phyloP scores from a whole-genome alignment of 352 stramenopile genomes.

The Phytopythium delawarense region DNA sequence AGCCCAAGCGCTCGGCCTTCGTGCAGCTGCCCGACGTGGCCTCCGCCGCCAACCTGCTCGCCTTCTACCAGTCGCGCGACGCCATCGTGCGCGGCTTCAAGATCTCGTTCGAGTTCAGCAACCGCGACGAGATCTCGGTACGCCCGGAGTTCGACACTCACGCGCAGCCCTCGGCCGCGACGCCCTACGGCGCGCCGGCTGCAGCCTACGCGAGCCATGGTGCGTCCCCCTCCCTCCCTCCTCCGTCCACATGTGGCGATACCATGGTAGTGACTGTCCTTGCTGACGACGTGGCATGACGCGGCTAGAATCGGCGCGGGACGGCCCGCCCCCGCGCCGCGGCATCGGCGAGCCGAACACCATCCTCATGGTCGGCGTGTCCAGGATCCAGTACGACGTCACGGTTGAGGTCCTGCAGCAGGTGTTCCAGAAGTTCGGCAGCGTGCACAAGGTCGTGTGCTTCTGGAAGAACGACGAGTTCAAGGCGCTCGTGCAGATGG shows the following conservation, averaged over 20 bases:
- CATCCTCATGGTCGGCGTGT: slow-evolving; percentile 77
- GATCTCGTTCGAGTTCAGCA: slow-evolving; percentile 76
- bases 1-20: slow-evolving; percentile 74
- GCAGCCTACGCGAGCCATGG: slow-evolving; percentile 10
- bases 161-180: background rate
- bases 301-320: slow-evolving; percentile 5
- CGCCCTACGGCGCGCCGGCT: slow-evolving; percentile 11
- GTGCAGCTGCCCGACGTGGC: slow-evolving; percentile 68
- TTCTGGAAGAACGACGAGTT: slow-evolving; percentile 84
- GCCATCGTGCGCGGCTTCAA: slow-evolving; percentile 75
- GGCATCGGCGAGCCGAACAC: slow-evolving; percentile 42
- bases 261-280: background rate
- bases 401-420: slow-evolving; percentile 79
- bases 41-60: slow-evolving; percentile 65
- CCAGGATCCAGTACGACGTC: slow-evolving; percentile 83
- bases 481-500: slow-evolving; percentile 78
- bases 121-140: slow-evolving; percentile 55
- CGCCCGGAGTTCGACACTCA: slow-evolving; percentile 21
- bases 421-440: slow-evolving; percentile 84
- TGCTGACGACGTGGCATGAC: background rate
- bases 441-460: slow-evolving; percentile 76
- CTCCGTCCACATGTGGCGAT: background rate
- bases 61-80: slow-evolving; percentile 75
- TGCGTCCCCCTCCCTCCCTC: background rate
- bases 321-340: slow-evolving; percentile 20